A percentile compares a stretch with the other conserved stretches of the same genome.
phyloP scores from a whole-genome alignment of 2,329 filamentous ascomycete genomes.

The Fragosphaeria purpurea region DNA sequence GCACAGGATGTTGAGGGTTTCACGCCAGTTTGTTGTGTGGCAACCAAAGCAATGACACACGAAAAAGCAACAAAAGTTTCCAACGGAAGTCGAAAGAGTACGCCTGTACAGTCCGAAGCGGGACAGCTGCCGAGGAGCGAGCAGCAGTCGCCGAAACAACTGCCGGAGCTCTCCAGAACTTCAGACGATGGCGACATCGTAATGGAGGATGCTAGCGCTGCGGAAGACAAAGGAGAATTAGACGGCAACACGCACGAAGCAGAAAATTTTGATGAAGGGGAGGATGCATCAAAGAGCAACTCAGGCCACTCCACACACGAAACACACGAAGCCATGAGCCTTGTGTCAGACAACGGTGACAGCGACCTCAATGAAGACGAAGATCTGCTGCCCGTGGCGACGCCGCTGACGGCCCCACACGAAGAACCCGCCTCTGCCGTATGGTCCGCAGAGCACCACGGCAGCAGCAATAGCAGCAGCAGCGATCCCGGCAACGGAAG shows the following conservation, averaged over 20 bases:
- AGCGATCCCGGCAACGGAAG: constrained; percentile 1
- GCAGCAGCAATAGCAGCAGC: constrained; percentile 4
- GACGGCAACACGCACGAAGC: neutral
- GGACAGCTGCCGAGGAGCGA: no score
- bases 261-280: neutral
- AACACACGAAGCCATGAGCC: constrained; percentile 11
- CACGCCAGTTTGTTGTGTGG: no score
- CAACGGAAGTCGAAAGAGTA: no score
- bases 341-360: constrained; percentile 14
- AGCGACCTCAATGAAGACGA: constrained; percentile 13
- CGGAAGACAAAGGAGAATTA: neutral
- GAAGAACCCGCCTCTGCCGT: constrained; percentile 6
- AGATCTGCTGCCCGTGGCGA: constrained; percentile 9
- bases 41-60: no score
- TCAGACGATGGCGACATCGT: constrained; percentile 1
- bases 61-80: no score
- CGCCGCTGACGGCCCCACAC: constrained; percentile 5
- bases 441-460: constrained; percentile 8
- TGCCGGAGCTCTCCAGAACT: no score
- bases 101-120: no score
- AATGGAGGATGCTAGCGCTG: constrained; percentile 3
- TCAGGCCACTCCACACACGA: neutral
- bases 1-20: no score
- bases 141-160: no score
- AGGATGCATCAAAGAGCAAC: neutral